Percentiles rank a stretch among this genome's conserved stretches.
Evolutionary conservation across 306 rosid genomes (phyloP).

Genomic region (Cucumis cinereus): DNA sequence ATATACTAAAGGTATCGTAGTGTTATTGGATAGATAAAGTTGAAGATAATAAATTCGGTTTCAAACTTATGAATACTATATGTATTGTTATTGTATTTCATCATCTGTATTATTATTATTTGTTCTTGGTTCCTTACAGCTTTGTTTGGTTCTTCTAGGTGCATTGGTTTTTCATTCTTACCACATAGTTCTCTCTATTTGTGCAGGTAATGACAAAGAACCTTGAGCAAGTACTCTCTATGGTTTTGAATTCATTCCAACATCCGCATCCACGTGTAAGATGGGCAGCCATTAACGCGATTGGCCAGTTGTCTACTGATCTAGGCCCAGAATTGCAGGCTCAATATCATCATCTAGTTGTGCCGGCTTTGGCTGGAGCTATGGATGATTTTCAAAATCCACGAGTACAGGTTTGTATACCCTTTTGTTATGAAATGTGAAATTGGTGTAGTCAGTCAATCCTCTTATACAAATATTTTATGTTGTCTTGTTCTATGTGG

Average conservation of each 20-base stretch:
- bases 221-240: constrained; percentile 92
- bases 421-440: background rate
- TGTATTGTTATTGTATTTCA: background rate
- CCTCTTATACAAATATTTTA: background rate
- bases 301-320: constrained; percentile 93
- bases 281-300: constrained; percentile 99
- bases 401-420: constrained; percentile 71
- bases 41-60: background rate
- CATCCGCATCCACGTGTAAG: constrained; percentile 97
- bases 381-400: constrained; percentile 99
- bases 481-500: background rate
- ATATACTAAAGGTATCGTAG: background rate
- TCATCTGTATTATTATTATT: background rate
- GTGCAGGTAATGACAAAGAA: constrained; percentile 81
- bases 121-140: background rate
- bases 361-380: constrained; percentile 81
- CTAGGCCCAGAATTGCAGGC: constrained; percentile 96
- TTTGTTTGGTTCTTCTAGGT: background rate
- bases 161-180: background rate
- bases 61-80: background rate
- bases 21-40: background rate
- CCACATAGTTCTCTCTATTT: background rate
- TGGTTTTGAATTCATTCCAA: constrained; percentile 85
- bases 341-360: constrained; percentile 69
- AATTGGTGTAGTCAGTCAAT: background rate